A percentile compares a stretch with the other conserved stretches of the same genome.
phyloP scores from a whole-genome alignment of 768 basidiomycete species.

The Leccinum longicurvipes region DNA sequence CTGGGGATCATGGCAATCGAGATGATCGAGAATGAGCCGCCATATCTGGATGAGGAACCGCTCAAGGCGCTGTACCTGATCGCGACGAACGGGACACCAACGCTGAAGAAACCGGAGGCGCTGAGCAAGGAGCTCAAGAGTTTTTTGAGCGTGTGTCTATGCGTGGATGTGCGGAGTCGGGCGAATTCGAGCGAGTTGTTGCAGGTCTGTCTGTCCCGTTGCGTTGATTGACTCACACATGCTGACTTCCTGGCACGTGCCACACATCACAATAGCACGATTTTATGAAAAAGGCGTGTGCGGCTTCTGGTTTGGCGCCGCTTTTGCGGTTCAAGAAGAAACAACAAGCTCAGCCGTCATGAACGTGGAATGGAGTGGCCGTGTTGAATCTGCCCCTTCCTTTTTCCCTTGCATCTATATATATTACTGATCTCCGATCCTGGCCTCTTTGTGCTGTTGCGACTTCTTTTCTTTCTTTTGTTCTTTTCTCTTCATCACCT shows the following conservation, averaged over 20 bases:
- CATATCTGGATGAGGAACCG: constrained; percentile 93
- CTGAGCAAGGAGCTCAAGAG: constrained; percentile 91
- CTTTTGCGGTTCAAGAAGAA: constrained; percentile 78
- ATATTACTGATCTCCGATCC: constrained; percentile 13
- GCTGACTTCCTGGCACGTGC: background rate
- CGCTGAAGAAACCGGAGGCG: constrained; percentile 92
- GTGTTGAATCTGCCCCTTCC: background rate
- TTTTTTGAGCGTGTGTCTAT: constrained; percentile 96
- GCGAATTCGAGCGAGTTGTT: constrained; percentile 87
- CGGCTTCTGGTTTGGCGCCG: constrained; percentile 77
- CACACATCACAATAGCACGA: constrained; percentile 65
- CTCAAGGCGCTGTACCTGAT: constrained; percentile 93
- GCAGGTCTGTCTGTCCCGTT: constrained; percentile 50
- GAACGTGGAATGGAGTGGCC: too few relatives aligned
- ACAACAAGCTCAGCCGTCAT: constrained; percentile 42
- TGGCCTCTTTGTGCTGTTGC: background rate
- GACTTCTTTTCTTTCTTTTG: background rate
- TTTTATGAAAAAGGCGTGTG: constrained; percentile 88
- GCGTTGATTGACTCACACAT: background rate
- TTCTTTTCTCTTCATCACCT: background rate
- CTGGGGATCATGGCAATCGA: constrained; percentile 98
- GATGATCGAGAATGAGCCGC: constrained; percentile 98
- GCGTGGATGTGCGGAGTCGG: constrained; percentile 92
- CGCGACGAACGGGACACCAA: constrained; percentile 98
- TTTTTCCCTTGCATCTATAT: constrained; percentile 12